These are phyloP conservation scores for Tylopilus vinaceipallidus DNA, from an alignment of 768 basidiomycete genomes.

Conservation along the genomic window DNA sequence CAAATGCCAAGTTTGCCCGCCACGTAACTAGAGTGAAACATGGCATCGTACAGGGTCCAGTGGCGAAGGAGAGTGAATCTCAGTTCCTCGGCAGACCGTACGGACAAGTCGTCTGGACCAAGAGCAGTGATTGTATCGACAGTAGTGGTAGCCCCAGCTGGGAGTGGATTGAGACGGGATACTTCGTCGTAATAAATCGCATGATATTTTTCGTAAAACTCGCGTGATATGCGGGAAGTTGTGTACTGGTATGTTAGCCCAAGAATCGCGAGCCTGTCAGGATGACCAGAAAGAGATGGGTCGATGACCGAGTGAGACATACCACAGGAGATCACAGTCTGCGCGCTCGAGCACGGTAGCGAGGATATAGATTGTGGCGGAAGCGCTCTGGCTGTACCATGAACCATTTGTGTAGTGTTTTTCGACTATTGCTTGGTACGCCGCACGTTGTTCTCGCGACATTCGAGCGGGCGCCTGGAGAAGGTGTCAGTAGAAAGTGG, in stretches of 20 bases:
- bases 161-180: slow-evolving; percentile 77
- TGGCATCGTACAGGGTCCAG: slow-evolving; percentile 97
- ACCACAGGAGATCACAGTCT: slow-evolving; percentile 95
- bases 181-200: slow-evolving; percentile 88
- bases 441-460: slow-evolving; percentile 66
- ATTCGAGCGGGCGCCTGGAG: slow-evolving; percentile 52
- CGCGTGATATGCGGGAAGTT: slow-evolving; percentile 82
- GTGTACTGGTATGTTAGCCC: slow-evolving; percentile 93
- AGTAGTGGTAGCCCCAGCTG: slow-evolving; percentile 35
- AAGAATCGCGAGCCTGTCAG: slow-evolving; percentile 80
- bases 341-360: slow-evolving; percentile 88
- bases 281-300: slow-evolving; percentile 7
- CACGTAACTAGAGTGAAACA: slow-evolving; percentile 97
- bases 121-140: slow-evolving; percentile 49
- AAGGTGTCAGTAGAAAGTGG: slow-evolving; percentile 2
- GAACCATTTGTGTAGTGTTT: slow-evolving; percentile 86
- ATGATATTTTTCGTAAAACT: slow-evolving; percentile 80
- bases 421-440: slow-evolving; percentile 62
- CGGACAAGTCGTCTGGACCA: slow-evolving; percentile 79
- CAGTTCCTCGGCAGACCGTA: slow-evolving; percentile 84
- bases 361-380: slow-evolving; percentile 85
- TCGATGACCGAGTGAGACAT: slow-evolving; percentile 13
- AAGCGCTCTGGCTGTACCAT: slow-evolving; percentile 85
- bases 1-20: slow-evolving; percentile 94
- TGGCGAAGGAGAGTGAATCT: slow-evolving; percentile 94